These are phyloP conservation scores for Fusarium tricinctum DNA, from an alignment of 2,329 filamentous ascomycete genomes.

Conservation along the genomic window DNA sequence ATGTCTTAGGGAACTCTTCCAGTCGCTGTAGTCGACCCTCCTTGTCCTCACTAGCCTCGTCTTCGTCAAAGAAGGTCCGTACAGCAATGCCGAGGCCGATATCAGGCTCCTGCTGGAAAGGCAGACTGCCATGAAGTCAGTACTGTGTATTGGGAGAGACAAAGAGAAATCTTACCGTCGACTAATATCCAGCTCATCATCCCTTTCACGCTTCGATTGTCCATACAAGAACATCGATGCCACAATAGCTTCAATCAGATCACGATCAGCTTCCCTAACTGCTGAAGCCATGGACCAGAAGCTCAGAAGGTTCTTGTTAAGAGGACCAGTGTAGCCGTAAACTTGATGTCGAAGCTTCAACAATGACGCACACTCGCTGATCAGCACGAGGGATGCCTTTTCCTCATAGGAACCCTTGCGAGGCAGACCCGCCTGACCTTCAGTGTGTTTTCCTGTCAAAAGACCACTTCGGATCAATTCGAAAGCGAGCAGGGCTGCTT, in stretches of 20 bases:
- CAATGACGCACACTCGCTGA: slow-evolving; percentile 88
- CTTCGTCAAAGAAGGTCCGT: slow-evolving; percentile 82
- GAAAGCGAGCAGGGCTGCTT: slow-evolving; percentile 84
- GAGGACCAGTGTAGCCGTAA: slow-evolving; percentile 93
- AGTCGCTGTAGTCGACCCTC: slow-evolving; percentile 62
- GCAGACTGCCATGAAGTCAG: slow-evolving; percentile 63
- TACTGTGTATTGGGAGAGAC: background rate
- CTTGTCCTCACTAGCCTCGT: slow-evolving; percentile 69
- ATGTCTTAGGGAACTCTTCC: slow-evolving; percentile 65
- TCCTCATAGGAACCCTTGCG: slow-evolving; percentile 76
- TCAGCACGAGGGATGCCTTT: slow-evolving; percentile 81
- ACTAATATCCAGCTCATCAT: slow-evolving; percentile 77
- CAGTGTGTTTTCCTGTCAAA: slow-evolving; percentile 77
- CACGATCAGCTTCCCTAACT: slow-evolving; percentile 83
- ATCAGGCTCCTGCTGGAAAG: slow-evolving; percentile 78
- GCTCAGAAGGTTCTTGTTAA: slow-evolving; percentile 88
- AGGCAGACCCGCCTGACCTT: slow-evolving; percentile 68
- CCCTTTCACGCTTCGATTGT: slow-evolving; percentile 78
- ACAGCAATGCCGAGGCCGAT: slow-evolving; percentile 83
- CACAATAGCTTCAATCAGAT: slow-evolving; percentile 86
- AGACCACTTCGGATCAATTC: slow-evolving; percentile 86
- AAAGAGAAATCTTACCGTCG: slow-evolving; percentile 69
- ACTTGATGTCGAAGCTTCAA: slow-evolving; percentile 84
- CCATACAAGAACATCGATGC: slow-evolving; percentile 85
- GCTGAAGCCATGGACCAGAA: slow-evolving; percentile 88